Conservation (phyloP, 176 grass and related monocot species). For the Carex littledalei region DNA sequence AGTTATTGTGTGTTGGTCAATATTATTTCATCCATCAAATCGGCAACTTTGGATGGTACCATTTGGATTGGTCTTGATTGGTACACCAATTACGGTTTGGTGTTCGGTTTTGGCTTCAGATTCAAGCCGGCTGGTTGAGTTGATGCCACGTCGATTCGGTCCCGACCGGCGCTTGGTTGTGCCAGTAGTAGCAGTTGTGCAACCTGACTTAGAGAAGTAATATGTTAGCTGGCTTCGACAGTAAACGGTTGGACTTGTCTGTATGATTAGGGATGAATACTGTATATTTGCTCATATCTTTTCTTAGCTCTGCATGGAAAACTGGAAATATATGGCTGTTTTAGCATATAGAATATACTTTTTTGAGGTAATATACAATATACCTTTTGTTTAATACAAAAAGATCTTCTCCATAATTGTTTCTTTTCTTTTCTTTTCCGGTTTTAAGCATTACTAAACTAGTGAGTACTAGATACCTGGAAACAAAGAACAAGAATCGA, state of each 20-base stretch:
- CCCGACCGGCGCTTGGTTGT: not conserved
- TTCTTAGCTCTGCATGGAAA: not conserved
- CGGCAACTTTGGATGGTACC: slow-evolving; percentile 88
- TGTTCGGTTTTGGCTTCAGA: slow-evolving; percentile 39
- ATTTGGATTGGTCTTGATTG: slow-evolving; percentile 50
- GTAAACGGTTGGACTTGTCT: no score
- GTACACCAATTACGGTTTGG: slow-evolving; percentile 54
- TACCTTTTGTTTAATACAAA: not conserved
- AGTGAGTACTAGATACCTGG: not conserved
- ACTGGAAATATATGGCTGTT: not conserved
- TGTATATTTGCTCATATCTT: slow-evolving; percentile 6
- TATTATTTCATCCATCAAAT: slow-evolving; percentile 56
- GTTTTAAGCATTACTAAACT: not conserved
- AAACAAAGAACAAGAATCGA: not conserved
- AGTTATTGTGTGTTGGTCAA: slow-evolving; percentile 54
- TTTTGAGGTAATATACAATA: not conserved
- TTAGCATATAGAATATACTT: not conserved
- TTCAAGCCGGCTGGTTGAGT: not conserved
- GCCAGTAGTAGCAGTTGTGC: not conserved
- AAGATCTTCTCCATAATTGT: not conserved
- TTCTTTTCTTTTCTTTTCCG: not conserved
- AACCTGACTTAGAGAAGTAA: slow-evolving; percentile 33
- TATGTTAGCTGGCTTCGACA: not conserved
- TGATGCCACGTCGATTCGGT: not conserved
- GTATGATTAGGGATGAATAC: not conserved